A percentile compares a stretch with the other conserved stretches of the same genome.
phyloP scores from a whole-genome alignment of 2,329 filamentous ascomycete species.

The Akanthomyces dipterigenus region DNA sequence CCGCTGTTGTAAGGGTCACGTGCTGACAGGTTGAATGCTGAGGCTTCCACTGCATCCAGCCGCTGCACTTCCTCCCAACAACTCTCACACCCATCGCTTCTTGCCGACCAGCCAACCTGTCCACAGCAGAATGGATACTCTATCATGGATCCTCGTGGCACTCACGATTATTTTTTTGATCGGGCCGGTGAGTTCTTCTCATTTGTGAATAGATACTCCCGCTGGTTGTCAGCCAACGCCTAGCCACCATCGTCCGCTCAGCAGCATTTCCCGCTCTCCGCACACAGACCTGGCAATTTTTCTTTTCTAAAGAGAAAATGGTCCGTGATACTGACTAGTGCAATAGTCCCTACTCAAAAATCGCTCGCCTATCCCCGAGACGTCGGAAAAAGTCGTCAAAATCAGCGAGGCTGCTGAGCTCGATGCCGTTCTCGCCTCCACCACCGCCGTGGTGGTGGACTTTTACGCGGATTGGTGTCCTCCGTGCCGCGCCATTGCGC shows the following conservation, averaged over 20 bases:
- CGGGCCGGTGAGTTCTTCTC: neutral
- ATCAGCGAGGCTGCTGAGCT: conserved; percentile 22
- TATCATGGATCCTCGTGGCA: neutral
- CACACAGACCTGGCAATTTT: neutral
- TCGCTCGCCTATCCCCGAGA: conserved; percentile 31
- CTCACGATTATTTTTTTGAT: neutral
- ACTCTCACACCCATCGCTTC: neutral
- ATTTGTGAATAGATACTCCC: neutral
- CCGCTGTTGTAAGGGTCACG: neutral
- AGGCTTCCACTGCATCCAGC: neutral
- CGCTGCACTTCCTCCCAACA: neutral
- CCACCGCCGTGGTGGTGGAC: conserved; percentile 67
- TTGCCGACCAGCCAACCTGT: neutral
- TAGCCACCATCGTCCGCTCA: neutral
- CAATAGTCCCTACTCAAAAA: neutral
- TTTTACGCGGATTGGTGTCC: conserved; percentile 87
- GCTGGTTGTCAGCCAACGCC: neutral
- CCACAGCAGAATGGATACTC: neutral
- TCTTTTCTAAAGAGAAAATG: too few species aligned
- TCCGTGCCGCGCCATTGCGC: conserved; percentile 83
- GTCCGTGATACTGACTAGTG: neutral
- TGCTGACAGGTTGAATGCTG: neutral
- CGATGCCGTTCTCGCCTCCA: conserved; percentile 22
- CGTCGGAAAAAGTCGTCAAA: conserved; percentile 31
- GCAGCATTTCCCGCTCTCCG: neutral